phyloP scores from a whole-genome alignment of 768 basidiomycete species.

The Phaffia tasmanica region DNA sequence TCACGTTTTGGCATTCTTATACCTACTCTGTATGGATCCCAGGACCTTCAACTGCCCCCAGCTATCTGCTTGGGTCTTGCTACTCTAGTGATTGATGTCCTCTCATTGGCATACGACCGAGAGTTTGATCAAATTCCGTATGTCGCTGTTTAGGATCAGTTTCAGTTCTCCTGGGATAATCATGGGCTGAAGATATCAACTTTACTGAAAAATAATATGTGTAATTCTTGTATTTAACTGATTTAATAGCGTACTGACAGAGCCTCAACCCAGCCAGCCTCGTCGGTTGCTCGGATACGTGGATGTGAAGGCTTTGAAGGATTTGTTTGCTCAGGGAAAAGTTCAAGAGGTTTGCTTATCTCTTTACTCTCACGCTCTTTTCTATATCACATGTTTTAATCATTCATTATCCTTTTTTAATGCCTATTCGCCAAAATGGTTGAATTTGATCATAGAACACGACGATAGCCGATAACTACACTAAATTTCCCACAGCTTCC shows the following conservation, averaged over 20 bases:
- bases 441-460: background rate
- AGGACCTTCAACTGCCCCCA: conserved; percentile 15
- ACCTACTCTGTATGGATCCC: background rate
- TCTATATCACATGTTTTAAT: background rate
- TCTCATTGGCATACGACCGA: conserved; percentile 8
- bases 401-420: background rate
- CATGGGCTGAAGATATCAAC: background rate
- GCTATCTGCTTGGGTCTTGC: conserved; percentile 8
- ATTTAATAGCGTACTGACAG: background rate
- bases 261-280: background rate
- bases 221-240: background rate
- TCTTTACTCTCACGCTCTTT: background rate
- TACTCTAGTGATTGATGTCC: conserved; percentile 4
- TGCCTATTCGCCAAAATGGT: too few species aligned
- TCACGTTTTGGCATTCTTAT: background rate
- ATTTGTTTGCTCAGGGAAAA: conserved; percentile 7
- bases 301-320: conserved; percentile 6
- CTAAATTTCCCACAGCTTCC: conserved; percentile 5
- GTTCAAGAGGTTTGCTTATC: conserved; percentile 6
- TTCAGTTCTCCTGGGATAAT: too few species aligned
- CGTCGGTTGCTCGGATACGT: conserved; percentile 16
- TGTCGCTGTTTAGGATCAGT: background rate
- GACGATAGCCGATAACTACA: conserved; percentile 11
- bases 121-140: conserved; percentile 10
- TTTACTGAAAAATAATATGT: background rate